phyloP scores from a whole-genome alignment of 139 green algal species.

The Chlorella vulgaris region DNA sequence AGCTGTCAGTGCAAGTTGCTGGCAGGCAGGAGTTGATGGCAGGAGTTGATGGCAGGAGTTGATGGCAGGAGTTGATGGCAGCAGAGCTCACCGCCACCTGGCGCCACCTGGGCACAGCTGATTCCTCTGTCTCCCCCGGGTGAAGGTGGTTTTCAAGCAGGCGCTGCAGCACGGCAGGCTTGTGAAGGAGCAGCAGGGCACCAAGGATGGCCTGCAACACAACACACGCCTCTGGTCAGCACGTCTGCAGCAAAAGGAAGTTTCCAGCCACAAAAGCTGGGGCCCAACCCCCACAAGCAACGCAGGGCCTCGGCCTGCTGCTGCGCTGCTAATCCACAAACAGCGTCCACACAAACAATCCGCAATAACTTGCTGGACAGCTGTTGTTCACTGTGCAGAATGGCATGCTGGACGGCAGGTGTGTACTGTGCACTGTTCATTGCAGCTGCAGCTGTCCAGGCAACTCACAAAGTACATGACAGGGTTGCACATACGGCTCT shows the following conservation, averaged over 20 bases:
- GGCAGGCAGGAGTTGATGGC: neutral
- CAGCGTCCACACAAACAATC: too few species aligned
- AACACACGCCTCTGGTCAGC: too few species aligned
- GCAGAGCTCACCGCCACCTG: neutral
- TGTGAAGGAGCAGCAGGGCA: constrained; percentile 1
- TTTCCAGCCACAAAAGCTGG: neutral
- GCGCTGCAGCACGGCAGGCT: neutral
- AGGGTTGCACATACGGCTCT: neutral
- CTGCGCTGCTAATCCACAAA: too few species aligned
- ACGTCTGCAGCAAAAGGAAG: neutral
- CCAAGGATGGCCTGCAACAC: neutral
- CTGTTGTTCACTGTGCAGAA: neutral
- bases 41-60: neutral
- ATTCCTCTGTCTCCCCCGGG: constrained; percentile 9
- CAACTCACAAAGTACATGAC: constrained; percentile 11
- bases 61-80: neutral
- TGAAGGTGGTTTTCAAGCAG: neutral
- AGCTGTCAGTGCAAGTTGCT: neutral
- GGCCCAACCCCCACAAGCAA: neutral
- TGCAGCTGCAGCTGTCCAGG: neutral
- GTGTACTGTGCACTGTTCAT: too few species aligned
- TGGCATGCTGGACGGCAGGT: neutral
- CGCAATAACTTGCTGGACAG: too few species aligned
- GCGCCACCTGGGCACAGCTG: neutral
- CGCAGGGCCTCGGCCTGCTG: too few species aligned